Percentiles rank a stretch among this genome's conserved stretches.
phyloP scores from a whole-genome alignment of 768 basidiomycete genomes.

The Auricularia cornea region DNA sequence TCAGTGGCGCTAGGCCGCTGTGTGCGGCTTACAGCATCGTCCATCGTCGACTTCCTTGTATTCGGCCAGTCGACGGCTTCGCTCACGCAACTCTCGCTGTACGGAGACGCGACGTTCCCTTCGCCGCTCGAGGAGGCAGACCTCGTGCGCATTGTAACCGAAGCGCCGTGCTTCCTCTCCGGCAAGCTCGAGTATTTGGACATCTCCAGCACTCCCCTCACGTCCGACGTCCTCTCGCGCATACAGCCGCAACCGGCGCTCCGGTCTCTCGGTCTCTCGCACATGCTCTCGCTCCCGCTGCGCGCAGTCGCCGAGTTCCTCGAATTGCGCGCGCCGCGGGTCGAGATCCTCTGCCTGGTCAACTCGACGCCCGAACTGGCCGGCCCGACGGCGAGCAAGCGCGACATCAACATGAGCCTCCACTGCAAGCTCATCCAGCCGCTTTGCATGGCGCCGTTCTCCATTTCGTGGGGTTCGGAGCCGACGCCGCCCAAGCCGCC shows the following conservation, averaged over 20 bases:
- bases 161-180: conserved; percentile 70
- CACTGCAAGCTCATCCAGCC: conserved; percentile 75
- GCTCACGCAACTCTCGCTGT: conserved; percentile 76
- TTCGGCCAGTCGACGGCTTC: conserved; percentile 52
- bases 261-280: conserved; percentile 83
- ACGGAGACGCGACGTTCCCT: conserved; percentile 78
- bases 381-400: conserved; percentile 37
- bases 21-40: conserved; percentile 69
- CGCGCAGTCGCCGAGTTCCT: conserved; percentile 62
- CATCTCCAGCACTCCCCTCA: conserved; percentile 75
- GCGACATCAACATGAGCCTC: conserved; percentile 30
- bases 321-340: conserved; percentile 52
- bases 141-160: conserved; percentile 53
- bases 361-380: conserved; percentile 71
- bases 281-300: conserved; percentile 66
- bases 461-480: conserved; percentile 34
- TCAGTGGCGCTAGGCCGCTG: conserved; percentile 84
- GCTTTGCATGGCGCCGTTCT: conserved; percentile 70
- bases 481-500: conserved; percentile 28
- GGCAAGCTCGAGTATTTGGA: conserved; percentile 82
- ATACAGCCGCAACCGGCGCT: conserved; percentile 63
- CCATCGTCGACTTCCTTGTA: conserved; percentile 66
- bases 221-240: conserved; percentile 37
- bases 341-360: conserved; percentile 80
- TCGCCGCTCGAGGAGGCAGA: conserved; percentile 63